A percentile compares a stretch with the other conserved stretches of the same genome.
phyloP scores from a whole-genome alignment of 164 flowering plant genomes.

The Annona cherimola region DNA sequence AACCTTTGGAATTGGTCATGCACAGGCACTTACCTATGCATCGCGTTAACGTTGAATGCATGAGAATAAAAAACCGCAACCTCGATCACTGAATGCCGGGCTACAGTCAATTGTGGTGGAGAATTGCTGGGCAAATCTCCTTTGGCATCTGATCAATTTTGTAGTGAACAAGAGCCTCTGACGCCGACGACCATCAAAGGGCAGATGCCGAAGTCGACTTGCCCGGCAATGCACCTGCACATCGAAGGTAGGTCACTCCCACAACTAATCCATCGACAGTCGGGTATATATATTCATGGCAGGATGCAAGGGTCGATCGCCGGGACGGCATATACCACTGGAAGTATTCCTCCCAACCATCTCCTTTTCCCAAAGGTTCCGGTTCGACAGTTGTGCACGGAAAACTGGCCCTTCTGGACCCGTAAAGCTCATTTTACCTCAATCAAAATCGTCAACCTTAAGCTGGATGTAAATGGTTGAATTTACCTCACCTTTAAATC shows the following conservation, averaged over 20 bases:
- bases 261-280: background rate
- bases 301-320: background rate
- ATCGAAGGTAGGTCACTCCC: background rate
- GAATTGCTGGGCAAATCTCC: background rate
- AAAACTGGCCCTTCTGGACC: background rate
- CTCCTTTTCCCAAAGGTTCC: background rate
- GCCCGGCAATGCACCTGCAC: background rate
- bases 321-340: background rate
- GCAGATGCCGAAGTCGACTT: background rate
- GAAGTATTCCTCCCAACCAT: background rate
- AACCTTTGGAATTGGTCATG: no score
- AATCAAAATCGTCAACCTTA: no score
- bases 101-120: background rate
- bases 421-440: no score
- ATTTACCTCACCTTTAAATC: no score
- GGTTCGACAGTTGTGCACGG: background rate
- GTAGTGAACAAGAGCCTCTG: background rate
- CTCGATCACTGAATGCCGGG: background rate
- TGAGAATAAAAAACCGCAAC: background rate
- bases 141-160: background rate
- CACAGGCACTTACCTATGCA: no score
- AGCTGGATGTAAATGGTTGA: no score
- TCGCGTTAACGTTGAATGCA: background rate
- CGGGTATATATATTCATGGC: background rate
- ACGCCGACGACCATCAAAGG: background rate